Base-by-base conservation (phyloP, 768 basidiomycete genomes). In the Pulveroboletus sp. region DNA sequence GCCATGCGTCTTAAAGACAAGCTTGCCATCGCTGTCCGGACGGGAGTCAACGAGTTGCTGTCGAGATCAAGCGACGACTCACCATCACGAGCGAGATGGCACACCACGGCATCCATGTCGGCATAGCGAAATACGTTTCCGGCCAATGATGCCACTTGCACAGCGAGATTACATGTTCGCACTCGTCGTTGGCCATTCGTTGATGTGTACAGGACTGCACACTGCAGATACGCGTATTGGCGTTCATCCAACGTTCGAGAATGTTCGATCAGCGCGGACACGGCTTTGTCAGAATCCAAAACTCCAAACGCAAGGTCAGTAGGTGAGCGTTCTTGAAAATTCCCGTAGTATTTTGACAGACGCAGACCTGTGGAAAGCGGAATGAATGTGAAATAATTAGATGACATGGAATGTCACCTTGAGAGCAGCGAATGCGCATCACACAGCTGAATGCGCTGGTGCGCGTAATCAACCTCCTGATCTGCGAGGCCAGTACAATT, bases 71-170 rank as follows among this genome's bases (percentile, higher is more conserved):
- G 20, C 22, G 40, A 56, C 19, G 5, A 62, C 79, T 59, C 53
- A 93, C 95, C 85, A 63, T 89, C 82, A 55, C 93, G 89, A 27
- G 85, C 73, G 52, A 92, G 68, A 64, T 86, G 74, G 36, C 81
- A 78, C 20, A 94, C 75, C 2, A 85, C 80, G 3, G 89, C 79
- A 57, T 98, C 94, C 73, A 93, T 77, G 68, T 99, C 96, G 12
- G 92, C 93, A 67, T 74, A 90, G 43, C 87, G 81, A 72, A 94
- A 99, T 11, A 98, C 83, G 63, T 87, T 93, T 9, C 84, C 90
- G n/a, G 93, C 90, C 54, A 98, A 70, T 32, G 83, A 78, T 3
- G 83, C 86, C 1, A 91, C 83, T 39, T 83, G 84, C 49, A 97
- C 65, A 1, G 86, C 87, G n/a, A 97, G 70, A 58, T 99, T 99